Evolutionary conservation across 2,329 filamentous ascomycete genomes (phyloP).

Genomic region (Cyanodermella asteris): DNA sequence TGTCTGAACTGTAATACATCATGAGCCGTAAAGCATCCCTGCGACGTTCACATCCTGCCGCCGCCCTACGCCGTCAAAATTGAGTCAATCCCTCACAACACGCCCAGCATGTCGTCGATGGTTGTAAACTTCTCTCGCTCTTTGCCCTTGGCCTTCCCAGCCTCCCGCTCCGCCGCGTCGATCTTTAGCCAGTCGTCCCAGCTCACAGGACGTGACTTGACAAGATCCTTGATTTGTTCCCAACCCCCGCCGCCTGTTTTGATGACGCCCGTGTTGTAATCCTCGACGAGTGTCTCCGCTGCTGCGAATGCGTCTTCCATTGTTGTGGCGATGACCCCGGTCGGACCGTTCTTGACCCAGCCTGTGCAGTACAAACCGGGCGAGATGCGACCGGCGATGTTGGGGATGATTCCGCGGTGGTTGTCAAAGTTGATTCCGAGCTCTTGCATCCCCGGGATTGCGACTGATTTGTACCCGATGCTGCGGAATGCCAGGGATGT

Average conservation of each 20-base stretch:
- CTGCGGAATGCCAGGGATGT: slow-evolving; percentile 67
- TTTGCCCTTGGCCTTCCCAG: slow-evolving; percentile 48
- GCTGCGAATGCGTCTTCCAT: slow-evolving; percentile 89
- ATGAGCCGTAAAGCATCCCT: too few species aligned
- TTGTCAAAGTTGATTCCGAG: slow-evolving; percentile 61
- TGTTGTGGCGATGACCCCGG: slow-evolving; percentile 84
- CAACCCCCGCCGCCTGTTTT: slow-evolving; percentile 41
- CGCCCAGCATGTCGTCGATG: slow-evolving; percentile 35
- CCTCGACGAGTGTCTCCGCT: slow-evolving; percentile 60
- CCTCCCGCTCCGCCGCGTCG: slow-evolving; percentile 50
- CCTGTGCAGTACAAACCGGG: slow-evolving; percentile 78
- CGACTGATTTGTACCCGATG: slow-evolving; percentile 77
- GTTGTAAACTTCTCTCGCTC: slow-evolving; percentile 46
- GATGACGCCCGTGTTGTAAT: slow-evolving; percentile 39
- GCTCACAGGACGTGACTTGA: slow-evolving; percentile 36
- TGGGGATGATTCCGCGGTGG: slow-evolving; percentile 52
- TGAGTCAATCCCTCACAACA: too few species aligned
- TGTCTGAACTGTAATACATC: too few species aligned
- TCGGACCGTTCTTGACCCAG: slow-evolving; percentile 90
- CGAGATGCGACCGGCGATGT: slow-evolving; percentile 61
- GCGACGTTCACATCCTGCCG: too few species aligned
- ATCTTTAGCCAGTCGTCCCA: slow-evolving; percentile 82
- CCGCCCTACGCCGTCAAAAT: too few species aligned
- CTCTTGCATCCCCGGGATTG: slow-evolving; percentile 51
- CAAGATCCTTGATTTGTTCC: slow-evolving; percentile 48